phyloP scores from a whole-genome alignment of 2,329 filamentous ascomycete genomes.

The Trichoderma sp. region DNA sequence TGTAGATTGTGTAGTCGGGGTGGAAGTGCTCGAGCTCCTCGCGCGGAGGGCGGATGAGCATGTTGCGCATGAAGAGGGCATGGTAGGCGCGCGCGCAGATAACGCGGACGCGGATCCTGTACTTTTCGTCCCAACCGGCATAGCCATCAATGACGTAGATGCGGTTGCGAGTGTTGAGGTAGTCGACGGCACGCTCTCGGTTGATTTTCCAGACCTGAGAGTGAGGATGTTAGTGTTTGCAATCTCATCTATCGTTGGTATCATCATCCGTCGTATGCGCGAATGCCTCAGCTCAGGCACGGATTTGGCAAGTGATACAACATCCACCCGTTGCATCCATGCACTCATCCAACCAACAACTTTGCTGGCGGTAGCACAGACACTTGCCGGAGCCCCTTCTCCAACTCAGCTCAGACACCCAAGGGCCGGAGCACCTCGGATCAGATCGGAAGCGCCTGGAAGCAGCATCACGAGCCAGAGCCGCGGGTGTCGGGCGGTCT shows the following conservation, averaged over 20 bases:
- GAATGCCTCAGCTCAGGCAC: neutral
- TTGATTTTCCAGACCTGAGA: constrained; percentile 97
- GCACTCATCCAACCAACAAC: neutral
- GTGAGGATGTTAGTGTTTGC: constrained; percentile 35
- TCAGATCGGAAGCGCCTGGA: constrained; percentile 19
- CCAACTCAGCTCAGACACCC: neutral
- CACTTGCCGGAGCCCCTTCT: neutral
- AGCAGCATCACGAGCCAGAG: constrained; percentile 13
- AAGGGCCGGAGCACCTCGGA: constrained; percentile 24
- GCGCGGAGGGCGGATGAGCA: constrained; percentile 91
- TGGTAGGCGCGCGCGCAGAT: constrained; percentile 99
- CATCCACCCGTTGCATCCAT: constrained; percentile 10
- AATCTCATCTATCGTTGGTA: neutral
- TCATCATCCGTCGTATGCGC: neutral
- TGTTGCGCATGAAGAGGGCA: constrained; percentile 99
- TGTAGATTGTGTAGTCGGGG: constrained; percentile 99
- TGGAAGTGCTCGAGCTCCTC: constrained; percentile 97
- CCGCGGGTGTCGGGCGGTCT: neutral
- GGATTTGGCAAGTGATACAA: neutral
- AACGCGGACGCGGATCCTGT: constrained; percentile 95
- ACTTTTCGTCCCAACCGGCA: constrained; percentile 98
- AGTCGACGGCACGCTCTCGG: constrained; percentile 97
- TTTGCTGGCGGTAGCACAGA: neutral
- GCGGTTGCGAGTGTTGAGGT: constrained; percentile 97
- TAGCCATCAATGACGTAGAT: constrained; percentile 99